A percentile compares a stretch with the other conserved stretches of the same genome.
These are phyloP conservation scores for Melanomma pulvis-pyrius DNA, from an alignment of 495 filamentous ascomycete species.

Conservation along the genomic window DNA sequence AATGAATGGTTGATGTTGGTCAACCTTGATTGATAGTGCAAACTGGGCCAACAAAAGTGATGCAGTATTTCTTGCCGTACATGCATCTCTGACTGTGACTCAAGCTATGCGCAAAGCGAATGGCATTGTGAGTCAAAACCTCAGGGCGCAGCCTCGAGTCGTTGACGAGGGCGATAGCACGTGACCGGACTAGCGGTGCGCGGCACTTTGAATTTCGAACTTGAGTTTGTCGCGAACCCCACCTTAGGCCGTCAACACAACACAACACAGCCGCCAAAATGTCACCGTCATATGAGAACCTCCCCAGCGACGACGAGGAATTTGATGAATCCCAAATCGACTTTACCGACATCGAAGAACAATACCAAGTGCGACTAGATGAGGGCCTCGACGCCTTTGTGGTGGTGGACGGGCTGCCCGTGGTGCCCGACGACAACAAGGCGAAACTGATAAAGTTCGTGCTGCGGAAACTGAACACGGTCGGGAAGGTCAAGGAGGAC, in stretches of 20 bases:
- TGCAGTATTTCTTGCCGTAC: too few relatives aligned
- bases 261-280: conserved; percentile 46
- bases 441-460: conserved; percentile 93
- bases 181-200: not conserved
- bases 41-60: too few relatives aligned
- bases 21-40: too few relatives aligned
- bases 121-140: not conserved
- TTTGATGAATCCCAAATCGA: conserved; percentile 89
- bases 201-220: conserved; percentile 24
- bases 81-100: not conserved
- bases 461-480: conserved; percentile 81
- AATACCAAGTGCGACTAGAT: conserved; percentile 93
- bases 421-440: conserved; percentile 79
- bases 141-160: not conserved
- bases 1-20: too few relatives aligned
- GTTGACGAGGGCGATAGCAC: not conserved
- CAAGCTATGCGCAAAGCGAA: not conserved
- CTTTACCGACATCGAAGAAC: conserved; percentile 86
- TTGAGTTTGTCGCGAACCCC: conserved; percentile 2
- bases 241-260: conserved; percentile 15
- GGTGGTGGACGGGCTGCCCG: conserved; percentile 88
- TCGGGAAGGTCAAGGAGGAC: conserved; percentile 83
- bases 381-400: conserved; percentile 95
- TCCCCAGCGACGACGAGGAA: conserved; percentile 73
- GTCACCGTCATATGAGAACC: conserved; percentile 73